Evolutionary conservation across 805 yeast genomes (phyloP), one percentile per base, ranked within the genome.

Genomic region (Cyberlindnera euphorbiiphila): DNA sequence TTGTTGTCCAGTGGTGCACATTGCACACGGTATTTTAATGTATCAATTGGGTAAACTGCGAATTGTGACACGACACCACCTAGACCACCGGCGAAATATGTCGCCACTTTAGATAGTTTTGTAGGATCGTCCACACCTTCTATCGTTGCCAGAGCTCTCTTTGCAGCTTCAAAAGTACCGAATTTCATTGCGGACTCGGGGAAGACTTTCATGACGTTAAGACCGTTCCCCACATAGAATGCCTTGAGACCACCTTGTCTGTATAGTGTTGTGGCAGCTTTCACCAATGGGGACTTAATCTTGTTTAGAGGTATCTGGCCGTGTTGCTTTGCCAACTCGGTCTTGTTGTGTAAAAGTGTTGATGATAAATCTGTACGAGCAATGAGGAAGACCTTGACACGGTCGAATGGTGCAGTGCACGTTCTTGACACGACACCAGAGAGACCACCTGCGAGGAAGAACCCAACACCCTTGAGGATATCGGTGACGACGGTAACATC

Each of bases 111-210:
- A 0, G 95, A 84, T 37, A 91, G 63, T 29, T 85, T 74, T 1
- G 81, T 61, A 2, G 81, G 72, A 54, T 83, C 89, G 10, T 70
- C 69, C 6, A 78, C 79, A 11, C 95, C 95, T 61, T 87, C 96
- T 7, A 89, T 42, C 19, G 65, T 58, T 15, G 95, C 81, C 54
- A 93, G 66, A 20, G 81, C 54, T 39, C 84, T 69, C 54, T 93
- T 93, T 0, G 89, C 81, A 5, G 87, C 74, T 59, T 91, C 98
- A 59, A 93, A 91, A 4, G 95, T 79, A 4, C 98, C 98, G 62
- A 93, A 91, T 57, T 93, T 93, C 76, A 91, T 91, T 2, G 98
- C 97, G 25, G 95, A 83, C 59, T 91, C 98, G 0, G 98, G 98
- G 56, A 93, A 86, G 15, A 91, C 96, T 58, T 91, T 91, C 38